These are phyloP conservation scores for Colletotrichum caudatum DNA, from an alignment of 2,329 filamentous ascomycete genomes.

Conservation along the genomic window DNA sequence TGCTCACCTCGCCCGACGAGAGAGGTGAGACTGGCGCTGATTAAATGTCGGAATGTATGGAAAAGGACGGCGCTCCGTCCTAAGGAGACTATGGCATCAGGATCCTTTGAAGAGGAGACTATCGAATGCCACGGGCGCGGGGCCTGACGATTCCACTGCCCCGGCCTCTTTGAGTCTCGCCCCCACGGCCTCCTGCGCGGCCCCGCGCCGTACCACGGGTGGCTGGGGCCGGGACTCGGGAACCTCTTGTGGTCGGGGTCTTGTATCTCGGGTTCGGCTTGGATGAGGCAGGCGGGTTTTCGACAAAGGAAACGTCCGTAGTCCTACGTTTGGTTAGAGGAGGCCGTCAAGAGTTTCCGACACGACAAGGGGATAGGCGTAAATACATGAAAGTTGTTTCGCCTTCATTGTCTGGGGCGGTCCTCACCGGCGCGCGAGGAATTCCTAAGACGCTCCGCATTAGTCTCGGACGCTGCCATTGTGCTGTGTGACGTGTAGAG, in stretches of 20 bases:
- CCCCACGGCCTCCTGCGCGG: slow-evolving; percentile 46
- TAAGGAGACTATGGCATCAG: background rate
- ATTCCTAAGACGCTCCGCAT: slow-evolving; percentile 1
- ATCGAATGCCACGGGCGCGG: slow-evolving; percentile 60
- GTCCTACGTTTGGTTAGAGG: slow-evolving; percentile 68
- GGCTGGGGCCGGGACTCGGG: slow-evolving; percentile 60
- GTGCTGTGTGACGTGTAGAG: too few relatives aligned
- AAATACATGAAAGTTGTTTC: slow-evolving; percentile 87
- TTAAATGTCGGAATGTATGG: background rate
- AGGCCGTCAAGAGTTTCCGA: slow-evolving; percentile 8
- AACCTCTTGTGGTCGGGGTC: slow-evolving; percentile 54
- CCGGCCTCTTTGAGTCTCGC: slow-evolving; percentile 54
- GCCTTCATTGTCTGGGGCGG: slow-evolving; percentile 57
- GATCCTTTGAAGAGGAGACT: background rate
- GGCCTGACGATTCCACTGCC: slow-evolving; percentile 60
- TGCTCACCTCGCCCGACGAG: background rate
- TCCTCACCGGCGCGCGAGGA: slow-evolving; percentile 43
- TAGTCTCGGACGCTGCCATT: background rate
- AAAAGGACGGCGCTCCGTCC: background rate
- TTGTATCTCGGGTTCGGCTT: slow-evolving; percentile 62
- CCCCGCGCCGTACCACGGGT: slow-evolving; percentile 54
- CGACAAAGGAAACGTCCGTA: slow-evolving; percentile 90
- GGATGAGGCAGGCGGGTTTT: slow-evolving; percentile 76
- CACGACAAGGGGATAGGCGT: background rate
- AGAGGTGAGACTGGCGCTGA: background rate